Evolutionary conservation across 2,329 filamentous ascomycete species (phyloP), one percentile per base, ranked within the genome.

Genomic region (Magnaporthiopsis poae): DNA sequence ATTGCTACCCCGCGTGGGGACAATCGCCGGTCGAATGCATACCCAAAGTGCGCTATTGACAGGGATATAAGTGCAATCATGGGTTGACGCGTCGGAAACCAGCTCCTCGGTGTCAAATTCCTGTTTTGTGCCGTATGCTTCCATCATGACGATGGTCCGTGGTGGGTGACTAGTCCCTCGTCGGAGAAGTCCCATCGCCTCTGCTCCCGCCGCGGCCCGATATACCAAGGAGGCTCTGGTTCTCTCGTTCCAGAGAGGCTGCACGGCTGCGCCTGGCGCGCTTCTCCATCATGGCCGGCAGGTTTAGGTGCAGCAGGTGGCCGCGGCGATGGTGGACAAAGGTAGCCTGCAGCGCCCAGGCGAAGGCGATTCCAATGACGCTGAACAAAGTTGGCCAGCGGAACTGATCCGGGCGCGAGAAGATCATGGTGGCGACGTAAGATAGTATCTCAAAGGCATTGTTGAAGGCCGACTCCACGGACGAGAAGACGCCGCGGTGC

Each of bases 361-460:
- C 82, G 0, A 75, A 63, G 2, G 75, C 78, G 0, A 88, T 80
- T 0, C 86, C 84, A 0, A 71, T 77, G 2, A 82, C 80, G 66
- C 85, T 89, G 62, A 90, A 80, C 8, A 84, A 73, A 0, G 85
- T 82, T 0, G 89, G 88, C 72, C 83, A 87, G 66, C 79, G 79
- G 73, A 92, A 92, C 71, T 90, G 81, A 3, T 83, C 80, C 0
- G 89, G 89, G 0, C 78, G 76, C 0, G 84, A 80, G 68, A 88
- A 91, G 4, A 88, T 72, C 68, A 91, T 86, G 0, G 90, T 92
- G 0, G 82, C 81, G 0, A 80, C 80, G 72, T 86, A 92, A 0
- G 88, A 87, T 1, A 87, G 74, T 63, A 92, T 80, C 74, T 92
- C 89, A 68, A 91, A 91, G 0, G 84, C 70, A 68, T 87, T 92